Evolutionary conservation across 208 protist genomes (phyloP).

Genomic region (Wallacemonas sp.): DNA sequence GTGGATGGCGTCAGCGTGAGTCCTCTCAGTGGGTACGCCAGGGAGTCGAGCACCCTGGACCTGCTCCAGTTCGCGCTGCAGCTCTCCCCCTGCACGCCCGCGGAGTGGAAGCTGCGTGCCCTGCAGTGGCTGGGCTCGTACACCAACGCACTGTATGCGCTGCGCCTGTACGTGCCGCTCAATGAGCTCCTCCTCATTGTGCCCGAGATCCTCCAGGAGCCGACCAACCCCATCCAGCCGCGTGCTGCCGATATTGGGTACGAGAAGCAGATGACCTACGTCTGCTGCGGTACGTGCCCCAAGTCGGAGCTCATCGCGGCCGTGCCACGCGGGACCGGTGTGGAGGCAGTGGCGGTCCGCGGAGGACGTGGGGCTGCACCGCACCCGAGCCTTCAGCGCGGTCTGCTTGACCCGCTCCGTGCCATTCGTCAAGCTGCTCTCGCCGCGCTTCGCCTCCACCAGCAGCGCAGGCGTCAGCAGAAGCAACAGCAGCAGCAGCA

Average conservation of each 20-base stretch:
- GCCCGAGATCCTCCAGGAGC: constrained; percentile 65
- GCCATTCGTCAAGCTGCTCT: constrained; percentile 13
- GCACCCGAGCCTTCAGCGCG: not conserved
- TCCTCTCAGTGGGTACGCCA: too few species aligned
- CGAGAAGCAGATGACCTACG: constrained; percentile 81
- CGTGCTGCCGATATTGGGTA: constrained; percentile 72
- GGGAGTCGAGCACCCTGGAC: not conserved
- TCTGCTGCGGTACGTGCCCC: constrained; percentile 70
- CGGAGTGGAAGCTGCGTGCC: constrained; percentile 73
- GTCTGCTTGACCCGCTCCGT: constrained; percentile 9
- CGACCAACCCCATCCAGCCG: constrained; percentile 59
- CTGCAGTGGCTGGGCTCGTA: constrained; percentile 86
- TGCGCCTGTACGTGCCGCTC: constrained; percentile 70
- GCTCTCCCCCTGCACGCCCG: constrained; percentile 25
- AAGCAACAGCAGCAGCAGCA: not conserved
- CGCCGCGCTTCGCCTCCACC: constrained; percentile 4
- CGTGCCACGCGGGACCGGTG: constrained; percentile 19
- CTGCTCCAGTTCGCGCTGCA: not conserved
- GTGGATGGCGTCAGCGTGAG: too few species aligned
- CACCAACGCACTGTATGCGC: constrained; percentile 55
- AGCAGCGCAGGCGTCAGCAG: constrained; percentile 7
- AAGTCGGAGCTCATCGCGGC: constrained; percentile 55
- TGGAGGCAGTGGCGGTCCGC: constrained; percentile 6
- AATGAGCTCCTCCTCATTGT: constrained; percentile 83
- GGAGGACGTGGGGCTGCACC: not conserved